phyloP scores from a whole-genome alignment of 139 green algal species.

The Spirogloea muscicola region DNA sequence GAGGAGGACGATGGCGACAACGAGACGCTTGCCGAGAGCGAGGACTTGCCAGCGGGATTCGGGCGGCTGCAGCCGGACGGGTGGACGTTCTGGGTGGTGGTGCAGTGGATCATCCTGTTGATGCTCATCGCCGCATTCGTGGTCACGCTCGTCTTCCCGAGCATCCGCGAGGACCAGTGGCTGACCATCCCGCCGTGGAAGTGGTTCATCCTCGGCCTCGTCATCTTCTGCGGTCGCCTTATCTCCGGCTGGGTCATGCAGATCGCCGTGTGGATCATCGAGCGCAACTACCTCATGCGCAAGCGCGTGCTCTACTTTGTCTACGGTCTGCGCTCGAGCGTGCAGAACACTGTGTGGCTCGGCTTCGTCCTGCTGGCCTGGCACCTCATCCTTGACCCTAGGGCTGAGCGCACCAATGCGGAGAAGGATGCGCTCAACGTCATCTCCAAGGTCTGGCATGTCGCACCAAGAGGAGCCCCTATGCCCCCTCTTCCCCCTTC shows the following conservation, averaged over 20 bases:
- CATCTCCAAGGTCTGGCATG: background rate
- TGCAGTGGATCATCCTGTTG: background rate
- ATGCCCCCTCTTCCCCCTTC: too few relatives aligned
- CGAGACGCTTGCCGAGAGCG: too few relatives aligned
- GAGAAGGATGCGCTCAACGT: background rate
- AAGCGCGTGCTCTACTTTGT: conserved; percentile 30
- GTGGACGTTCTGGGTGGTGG: background rate
- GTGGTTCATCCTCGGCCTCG: conserved; percentile 3
- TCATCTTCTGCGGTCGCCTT: conserved; percentile 9
- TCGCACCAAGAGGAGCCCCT: too few relatives aligned
- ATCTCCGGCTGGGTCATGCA: conserved; percentile 10
- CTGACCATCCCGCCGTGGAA: background rate
- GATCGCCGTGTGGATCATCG: conserved; percentile 8
- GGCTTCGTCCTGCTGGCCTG: background rate
- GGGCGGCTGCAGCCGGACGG: background rate
- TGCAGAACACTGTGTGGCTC: conserved; percentile 1
- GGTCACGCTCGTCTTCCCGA: background rate
- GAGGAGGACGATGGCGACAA: background rate
- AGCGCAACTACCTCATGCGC: conserved; percentile 10
- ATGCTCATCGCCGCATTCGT: background rate
- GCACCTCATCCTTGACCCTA: background rate
- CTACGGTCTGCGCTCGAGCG: conserved; percentile 3
- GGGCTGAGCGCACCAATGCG: background rate
- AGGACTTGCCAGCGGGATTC: background rate
- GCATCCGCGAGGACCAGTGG: background rate